Evolutionary conservation across 345 rosid genomes (phyloP).

Genomic region (Trapa incisa): DNA sequence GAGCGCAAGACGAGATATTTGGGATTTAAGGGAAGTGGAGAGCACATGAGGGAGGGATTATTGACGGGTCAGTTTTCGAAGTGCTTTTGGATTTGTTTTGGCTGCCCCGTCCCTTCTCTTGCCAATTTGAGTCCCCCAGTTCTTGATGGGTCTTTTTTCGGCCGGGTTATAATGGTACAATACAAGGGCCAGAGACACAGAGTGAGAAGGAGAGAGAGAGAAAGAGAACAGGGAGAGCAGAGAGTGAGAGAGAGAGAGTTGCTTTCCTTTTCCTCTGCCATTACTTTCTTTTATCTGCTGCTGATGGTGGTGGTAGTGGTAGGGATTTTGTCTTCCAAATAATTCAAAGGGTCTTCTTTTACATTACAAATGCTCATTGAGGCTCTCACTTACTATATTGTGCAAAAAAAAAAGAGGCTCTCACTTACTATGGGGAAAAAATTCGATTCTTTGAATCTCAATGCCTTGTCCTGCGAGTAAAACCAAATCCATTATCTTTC

Average conservation of each 20-base stretch:
- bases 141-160: conserved; percentile 13
- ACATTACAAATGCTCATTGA: background rate
- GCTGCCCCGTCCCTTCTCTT: conserved; percentile 7
- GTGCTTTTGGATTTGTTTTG: conserved; percentile 7
- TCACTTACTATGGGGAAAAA: too few relatives aligned
- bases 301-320: background rate
- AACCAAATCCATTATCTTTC: background rate
- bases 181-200: conserved; percentile 5
- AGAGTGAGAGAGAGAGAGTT: conserved; percentile 11
- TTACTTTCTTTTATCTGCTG: background rate
- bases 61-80: conserved; percentile 17
- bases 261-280: conserved; percentile 21
- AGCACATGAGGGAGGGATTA: conserved; percentile 16
- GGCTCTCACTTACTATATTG: background rate
- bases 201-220: conserved; percentile 5
- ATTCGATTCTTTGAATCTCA: too few relatives aligned
- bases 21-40: conserved; percentile 2
- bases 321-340: conserved; percentile 1
- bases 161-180: background rate
- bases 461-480: background rate
- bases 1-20: background rate
- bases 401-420: background rate
- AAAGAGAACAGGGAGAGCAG: background rate
- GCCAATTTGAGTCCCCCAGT: conserved; percentile 22
- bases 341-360: background rate